Conservation (phyloP, 495 filamentous ascomycete genomes). For the Elasticomyces elasticus region DNA sequence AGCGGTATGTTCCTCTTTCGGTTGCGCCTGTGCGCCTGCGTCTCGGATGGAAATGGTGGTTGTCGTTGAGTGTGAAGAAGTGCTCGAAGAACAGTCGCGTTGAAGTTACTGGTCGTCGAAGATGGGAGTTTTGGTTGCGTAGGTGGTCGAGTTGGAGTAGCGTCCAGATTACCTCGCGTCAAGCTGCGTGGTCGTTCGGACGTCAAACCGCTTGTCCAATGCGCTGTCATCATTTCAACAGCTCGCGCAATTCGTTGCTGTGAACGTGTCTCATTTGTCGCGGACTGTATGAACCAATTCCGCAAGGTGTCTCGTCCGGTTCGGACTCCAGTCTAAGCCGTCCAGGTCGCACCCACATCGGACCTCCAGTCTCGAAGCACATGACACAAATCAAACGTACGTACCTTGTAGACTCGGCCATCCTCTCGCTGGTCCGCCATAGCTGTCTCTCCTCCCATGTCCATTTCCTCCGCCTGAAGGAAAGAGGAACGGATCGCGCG, state of each 20-base stretch:
- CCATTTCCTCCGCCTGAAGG: too few relatives aligned
- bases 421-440: constrained; percentile 22
- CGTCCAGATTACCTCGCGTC: not conserved
- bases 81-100: not conserved
- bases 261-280: not conserved
- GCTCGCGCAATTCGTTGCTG: not conserved
- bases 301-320: not conserved
- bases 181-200: not conserved
- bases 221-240: not conserved
- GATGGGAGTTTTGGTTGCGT: not conserved
- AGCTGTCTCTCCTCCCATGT: constrained; percentile 26
- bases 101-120: not conserved
- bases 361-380: not conserved
- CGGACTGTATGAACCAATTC: not conserved
- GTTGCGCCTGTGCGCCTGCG: too few relatives aligned
- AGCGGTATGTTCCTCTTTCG: too few relatives aligned
- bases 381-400: constrained; percentile 1
- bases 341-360: not conserved
- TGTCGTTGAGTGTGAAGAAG: too few relatives aligned
- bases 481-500: constrained; percentile 34
- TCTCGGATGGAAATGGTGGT: too few relatives aligned
- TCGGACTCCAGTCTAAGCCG: not conserved
- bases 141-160: not conserved
- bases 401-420: constrained; percentile 21
- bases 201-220: not conserved